Evolutionary conservation across 768 basidiomycete species (phyloP).

Genomic region (Porpolomopsis calyptriformis): DNA sequence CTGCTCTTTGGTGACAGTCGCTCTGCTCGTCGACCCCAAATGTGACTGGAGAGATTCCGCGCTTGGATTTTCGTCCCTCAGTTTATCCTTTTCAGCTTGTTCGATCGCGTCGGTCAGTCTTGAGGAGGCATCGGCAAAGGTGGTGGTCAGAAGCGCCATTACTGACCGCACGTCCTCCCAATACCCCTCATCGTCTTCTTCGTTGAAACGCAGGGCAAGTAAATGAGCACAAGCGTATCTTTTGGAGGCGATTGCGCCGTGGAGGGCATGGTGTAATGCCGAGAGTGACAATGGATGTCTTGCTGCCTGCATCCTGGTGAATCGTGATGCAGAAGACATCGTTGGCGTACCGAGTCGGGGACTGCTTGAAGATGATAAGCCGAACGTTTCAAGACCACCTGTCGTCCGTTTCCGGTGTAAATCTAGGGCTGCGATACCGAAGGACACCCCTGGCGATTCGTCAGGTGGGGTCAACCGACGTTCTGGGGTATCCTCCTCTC

Average conservation of each 20-base stretch:
- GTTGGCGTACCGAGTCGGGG: constrained; percentile 16
- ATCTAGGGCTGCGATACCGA: constrained; percentile 53
- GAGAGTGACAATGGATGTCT: constrained; percentile 62
- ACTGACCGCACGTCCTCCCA: constrained; percentile 81
- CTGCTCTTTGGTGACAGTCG: too few species aligned
- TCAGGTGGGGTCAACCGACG: too few species aligned
- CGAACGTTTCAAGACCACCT: constrained; percentile 41
- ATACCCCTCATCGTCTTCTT: constrained; percentile 64
- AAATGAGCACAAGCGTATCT: constrained; percentile 74
- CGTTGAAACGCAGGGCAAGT: constrained; percentile 62
- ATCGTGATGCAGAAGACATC: constrained; percentile 42
- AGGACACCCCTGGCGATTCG: constrained; percentile 22
- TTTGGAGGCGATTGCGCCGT: constrained; percentile 59
- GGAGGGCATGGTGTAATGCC: constrained; percentile 48
- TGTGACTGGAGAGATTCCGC: constrained; percentile 15
- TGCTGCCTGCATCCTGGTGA: constrained; percentile 54
- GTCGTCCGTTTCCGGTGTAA: constrained; percentile 44
- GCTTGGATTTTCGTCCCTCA: constrained; percentile 42
- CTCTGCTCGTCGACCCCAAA: constrained; percentile 4
- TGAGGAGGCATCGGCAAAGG: constrained; percentile 54
- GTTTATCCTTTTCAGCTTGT: constrained; percentile 41
- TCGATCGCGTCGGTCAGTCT: constrained; percentile 55
- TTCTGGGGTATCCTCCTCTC: constrained; percentile 23
- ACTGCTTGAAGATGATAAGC: constrained; percentile 27
- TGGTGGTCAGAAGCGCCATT: constrained; percentile 56